phyloP scores from a whole-genome alignment of 2,329 filamentous ascomycete species.

The Alternaria tenuissima region DNA sequence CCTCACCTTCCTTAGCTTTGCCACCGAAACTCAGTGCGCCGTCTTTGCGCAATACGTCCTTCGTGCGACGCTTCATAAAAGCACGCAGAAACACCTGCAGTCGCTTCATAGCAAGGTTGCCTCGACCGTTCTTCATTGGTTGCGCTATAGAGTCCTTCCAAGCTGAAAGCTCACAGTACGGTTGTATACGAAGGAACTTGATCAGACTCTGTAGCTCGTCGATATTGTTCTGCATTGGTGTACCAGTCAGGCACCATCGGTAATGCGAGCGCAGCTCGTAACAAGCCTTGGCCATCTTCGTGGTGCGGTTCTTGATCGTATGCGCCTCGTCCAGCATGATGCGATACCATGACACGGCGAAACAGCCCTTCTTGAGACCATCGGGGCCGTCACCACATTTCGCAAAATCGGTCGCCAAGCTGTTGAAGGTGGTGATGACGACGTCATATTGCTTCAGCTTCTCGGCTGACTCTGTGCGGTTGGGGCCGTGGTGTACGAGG shows the following conservation, averaged over 20 bases:
- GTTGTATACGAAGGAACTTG: constrained; percentile 89
- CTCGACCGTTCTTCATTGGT: constrained; percentile 89
- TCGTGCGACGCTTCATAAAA: constrained; percentile 99
- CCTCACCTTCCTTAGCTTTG: constrained; percentile 65
- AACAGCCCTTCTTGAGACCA: constrained; percentile 79
- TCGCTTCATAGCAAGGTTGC: constrained; percentile 85
- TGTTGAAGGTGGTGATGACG: constrained; percentile 96
- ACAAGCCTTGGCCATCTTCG: constrained; percentile 92
- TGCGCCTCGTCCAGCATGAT: constrained; percentile 96
- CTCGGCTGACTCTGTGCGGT: constrained; percentile 78
- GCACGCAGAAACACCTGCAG: constrained; percentile 85
- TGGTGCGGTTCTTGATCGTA: constrained; percentile 97
- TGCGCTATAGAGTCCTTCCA: constrained; percentile 93
- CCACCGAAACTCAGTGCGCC: constrained; percentile 81
- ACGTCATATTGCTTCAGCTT: constrained; percentile 89
- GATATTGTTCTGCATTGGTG: constrained; percentile 97
- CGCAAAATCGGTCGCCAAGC: constrained; percentile 88
- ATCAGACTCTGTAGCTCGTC: constrained; percentile 95
- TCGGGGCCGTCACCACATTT: constrained; percentile 69
- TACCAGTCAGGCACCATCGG: constrained; percentile 95
- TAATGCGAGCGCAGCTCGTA: constrained; percentile 86
- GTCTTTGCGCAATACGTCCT: constrained; percentile 91
- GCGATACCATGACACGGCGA: constrained; percentile 93
- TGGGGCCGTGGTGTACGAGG: constrained; percentile 88
- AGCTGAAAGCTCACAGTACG: constrained; percentile 82